A percentile compares a stretch with the other conserved stretches of the same genome.
These are phyloP conservation scores for Podila epigama DNA, from an alignment of 192 early-diverging fungal species.

Conservation along the genomic window DNA sequence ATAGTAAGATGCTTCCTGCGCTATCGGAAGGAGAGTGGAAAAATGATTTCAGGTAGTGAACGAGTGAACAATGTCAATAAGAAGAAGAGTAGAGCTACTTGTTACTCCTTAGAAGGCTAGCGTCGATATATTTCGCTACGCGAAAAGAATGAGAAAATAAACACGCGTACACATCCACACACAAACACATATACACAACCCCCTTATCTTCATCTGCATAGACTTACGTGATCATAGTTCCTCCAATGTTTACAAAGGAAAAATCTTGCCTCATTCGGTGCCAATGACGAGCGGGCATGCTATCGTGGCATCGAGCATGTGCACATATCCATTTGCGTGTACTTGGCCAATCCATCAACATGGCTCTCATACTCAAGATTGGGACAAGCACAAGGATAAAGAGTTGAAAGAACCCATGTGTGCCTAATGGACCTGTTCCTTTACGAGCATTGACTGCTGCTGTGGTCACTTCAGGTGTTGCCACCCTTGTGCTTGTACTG, in stretches of 20 bases:
- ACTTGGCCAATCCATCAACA: not conserved
- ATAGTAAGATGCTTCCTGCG: not conserved
- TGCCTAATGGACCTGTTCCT: not conserved
- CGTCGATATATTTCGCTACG: not conserved
- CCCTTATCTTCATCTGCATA: not conserved
- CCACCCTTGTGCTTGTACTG: too few species aligned
- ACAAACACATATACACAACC: too few species aligned
- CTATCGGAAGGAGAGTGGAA: not conserved
- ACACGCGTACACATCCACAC: too few species aligned
- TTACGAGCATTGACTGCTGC: not conserved
- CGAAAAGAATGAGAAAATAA: not conserved
- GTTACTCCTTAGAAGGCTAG: too few species aligned
- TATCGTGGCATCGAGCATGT: not conserved
- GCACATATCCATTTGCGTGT: not conserved
- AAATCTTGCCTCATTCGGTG: not conserved
- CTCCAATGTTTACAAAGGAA: not conserved
- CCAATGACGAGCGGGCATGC: not conserved
- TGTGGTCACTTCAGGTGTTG: not conserved
- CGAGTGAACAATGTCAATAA: too few species aligned
- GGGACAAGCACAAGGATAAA: not conserved
- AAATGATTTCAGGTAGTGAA: too few species aligned
- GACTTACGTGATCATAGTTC: not conserved
- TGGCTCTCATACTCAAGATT: not conserved
- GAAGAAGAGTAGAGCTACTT: too few species aligned
- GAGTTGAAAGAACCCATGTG: not conserved